Conservation (phyloP, 495 filamentous ascomycete genomes). For the Talaromyces proteolyticus region DNA sequence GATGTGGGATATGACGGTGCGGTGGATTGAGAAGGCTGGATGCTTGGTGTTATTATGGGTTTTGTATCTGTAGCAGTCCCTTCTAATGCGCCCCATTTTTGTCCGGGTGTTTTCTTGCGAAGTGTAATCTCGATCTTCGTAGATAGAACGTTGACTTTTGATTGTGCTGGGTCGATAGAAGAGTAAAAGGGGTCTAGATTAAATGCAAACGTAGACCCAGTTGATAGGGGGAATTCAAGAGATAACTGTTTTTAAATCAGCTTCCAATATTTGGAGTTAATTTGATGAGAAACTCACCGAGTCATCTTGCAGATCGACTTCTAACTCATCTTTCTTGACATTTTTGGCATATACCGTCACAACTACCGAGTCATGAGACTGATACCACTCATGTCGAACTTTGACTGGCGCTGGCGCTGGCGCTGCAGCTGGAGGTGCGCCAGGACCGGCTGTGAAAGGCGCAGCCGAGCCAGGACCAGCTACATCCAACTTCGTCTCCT, state of each 20-base stretch:
- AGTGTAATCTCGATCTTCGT: constrained; percentile 84
- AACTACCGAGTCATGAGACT: constrained; percentile 57
- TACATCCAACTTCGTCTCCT: constrained; percentile 11
- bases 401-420: constrained; percentile 28
- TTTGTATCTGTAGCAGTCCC: constrained; percentile 26
- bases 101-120: constrained; percentile 56
- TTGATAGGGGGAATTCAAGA: constrained; percentile 62
- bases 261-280: neutral
- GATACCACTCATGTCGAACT: constrained; percentile 78
- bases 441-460: constrained; percentile 7
- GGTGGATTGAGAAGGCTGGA: constrained; percentile 8
- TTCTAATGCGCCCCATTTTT: constrained; percentile 76
- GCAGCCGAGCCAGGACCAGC: neutral
- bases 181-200: constrained; percentile 67
- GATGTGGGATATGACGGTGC: constrained; percentile 82
- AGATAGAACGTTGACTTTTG: constrained; percentile 57
- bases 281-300: constrained; percentile 30
- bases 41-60: constrained; percentile 10
- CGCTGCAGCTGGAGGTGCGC: neutral
- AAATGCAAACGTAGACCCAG: constrained; percentile 55
- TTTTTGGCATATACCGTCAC: constrained; percentile 70
- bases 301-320: constrained; percentile 49
- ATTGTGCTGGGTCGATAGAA: constrained; percentile 53
- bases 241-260: constrained; percentile 41
- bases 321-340: constrained; percentile 56